Base-by-base conservation (phyloP, 106 monocot genomes). In the Xerophyta viscosa region DNA sequence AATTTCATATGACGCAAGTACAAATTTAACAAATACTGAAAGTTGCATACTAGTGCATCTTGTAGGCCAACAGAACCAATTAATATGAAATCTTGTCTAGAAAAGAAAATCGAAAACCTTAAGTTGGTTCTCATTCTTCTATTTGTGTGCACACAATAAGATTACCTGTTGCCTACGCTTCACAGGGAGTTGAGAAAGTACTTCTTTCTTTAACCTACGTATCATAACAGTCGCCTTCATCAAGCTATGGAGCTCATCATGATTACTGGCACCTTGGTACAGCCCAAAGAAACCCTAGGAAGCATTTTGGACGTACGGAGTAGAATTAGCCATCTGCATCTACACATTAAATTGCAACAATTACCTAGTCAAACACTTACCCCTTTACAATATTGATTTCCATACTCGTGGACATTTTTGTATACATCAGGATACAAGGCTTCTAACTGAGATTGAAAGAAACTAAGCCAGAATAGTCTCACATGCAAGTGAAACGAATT, bases 201-300 rank as follows among this genome's bases (percentile, higher is more conserved):
- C 96, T 66, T 96, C 96, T 68, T 79, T 79, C 52, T 96, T 96
- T 45, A 96, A 63, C 51, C 96, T 75, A n/a, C 96, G 96, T 56
- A 96, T 89, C 96, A 96, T 85, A 24, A 88, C 78, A 64, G 96
- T 96, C 50, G 84, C 62, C 71, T 85, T 96, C 88, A 96, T 96
- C 70, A 96, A 68, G 74, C 65, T 82, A 76, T 96, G 96, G 48
- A 96, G 67, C 58, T 96, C 96, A 48, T 85, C 96, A 57, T 88
- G 96, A 57, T 96, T 96, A 64, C 84, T 89, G 50, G 96, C 75
- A 43, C 96, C 96, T 89, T 96, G 96, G 50, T 88, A 96, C 52
- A 82, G 36, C 50, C 96, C 96, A 74, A 96, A 96, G 8, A 69
- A 1, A 50, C 96, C 88, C 94, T 94, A 50, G 11, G 64, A 47